A percentile compares a stretch with the other conserved stretches of the same genome.
These are phyloP conservation scores for Chytridium lagenaria DNA, from an alignment of 371 early-diverging fungal genomes.

Conservation along the genomic window DNA sequence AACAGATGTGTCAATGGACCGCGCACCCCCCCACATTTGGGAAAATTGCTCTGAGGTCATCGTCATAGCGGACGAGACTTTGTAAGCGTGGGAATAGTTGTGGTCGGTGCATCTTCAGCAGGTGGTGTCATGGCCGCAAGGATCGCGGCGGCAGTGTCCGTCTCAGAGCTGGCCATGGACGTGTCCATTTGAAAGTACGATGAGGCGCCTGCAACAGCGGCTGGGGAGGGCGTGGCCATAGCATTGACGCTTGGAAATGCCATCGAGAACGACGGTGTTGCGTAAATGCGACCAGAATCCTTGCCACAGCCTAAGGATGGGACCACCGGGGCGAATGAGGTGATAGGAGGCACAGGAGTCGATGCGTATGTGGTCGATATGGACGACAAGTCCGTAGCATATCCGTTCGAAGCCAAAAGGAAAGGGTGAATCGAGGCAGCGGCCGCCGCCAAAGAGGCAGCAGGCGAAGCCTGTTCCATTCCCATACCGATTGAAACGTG, in stretches of 20 bases:
- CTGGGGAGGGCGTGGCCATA: neutral
- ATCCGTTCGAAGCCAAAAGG: neutral
- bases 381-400: neutral
- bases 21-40: neutral
- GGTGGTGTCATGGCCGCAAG: neutral
- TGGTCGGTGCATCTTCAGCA: neutral
- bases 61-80: neutral
- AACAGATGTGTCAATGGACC: neutral
- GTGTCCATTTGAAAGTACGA: neutral
- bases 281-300: too few species aligned
- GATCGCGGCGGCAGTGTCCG: too few species aligned
- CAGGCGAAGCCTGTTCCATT: neutral
- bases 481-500: neutral
- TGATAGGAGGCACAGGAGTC: too few species aligned
- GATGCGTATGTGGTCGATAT: too few species aligned
- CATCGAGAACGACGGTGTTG: too few species aligned
- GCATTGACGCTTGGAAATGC: too few species aligned
- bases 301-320: too few species aligned
- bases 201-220: neutral
- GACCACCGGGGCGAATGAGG: too few species aligned
- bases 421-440: neutral
- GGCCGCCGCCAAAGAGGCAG: constrained; percentile 5
- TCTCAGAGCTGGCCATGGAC: neutral
- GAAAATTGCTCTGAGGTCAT: neutral
- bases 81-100: neutral